A percentile compares a stretch with the other conserved stretches of the same genome.
Conservation (phyloP, 2,329 filamentous ascomycete species). For the Apiospora rasikravindrae region DNA sequence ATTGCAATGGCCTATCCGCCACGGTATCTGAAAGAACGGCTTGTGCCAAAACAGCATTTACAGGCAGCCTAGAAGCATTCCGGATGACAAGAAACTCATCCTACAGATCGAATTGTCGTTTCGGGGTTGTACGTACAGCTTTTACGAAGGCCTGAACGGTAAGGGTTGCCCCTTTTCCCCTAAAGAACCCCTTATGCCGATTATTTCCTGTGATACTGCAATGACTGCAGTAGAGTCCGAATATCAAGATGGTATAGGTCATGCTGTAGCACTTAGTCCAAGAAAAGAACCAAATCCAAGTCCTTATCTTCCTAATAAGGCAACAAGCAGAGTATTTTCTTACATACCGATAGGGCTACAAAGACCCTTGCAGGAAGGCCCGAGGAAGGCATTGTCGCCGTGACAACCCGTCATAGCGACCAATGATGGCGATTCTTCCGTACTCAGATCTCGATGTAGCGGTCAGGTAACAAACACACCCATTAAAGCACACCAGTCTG, state of each 20-base stretch:
- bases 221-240: neutral
- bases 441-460: neutral
- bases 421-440: neutral
- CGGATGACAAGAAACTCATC: neutral
- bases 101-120: neutral
- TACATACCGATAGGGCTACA: neutral
- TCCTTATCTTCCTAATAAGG: neutral
- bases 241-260: neutral
- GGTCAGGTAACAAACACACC: neutral
- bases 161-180: neutral
- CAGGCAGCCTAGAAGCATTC: neutral
- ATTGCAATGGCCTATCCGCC: neutral
- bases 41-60: neutral
- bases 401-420: neutral
- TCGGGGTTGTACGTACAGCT: neutral
- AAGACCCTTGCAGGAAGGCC: neutral
- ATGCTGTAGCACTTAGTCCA: neutral
- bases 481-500: neutral
- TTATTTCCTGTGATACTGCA: neutral
- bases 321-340: neutral
- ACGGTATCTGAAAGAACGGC: accelerated
- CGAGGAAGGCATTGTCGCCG: too few relatives aligned
- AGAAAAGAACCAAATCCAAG: neutral
- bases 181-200: neutral
- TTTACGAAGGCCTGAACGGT: neutral